Conservation (phyloP, 1,284 basidiomycete species). For the Tilletia horrida region DNA sequence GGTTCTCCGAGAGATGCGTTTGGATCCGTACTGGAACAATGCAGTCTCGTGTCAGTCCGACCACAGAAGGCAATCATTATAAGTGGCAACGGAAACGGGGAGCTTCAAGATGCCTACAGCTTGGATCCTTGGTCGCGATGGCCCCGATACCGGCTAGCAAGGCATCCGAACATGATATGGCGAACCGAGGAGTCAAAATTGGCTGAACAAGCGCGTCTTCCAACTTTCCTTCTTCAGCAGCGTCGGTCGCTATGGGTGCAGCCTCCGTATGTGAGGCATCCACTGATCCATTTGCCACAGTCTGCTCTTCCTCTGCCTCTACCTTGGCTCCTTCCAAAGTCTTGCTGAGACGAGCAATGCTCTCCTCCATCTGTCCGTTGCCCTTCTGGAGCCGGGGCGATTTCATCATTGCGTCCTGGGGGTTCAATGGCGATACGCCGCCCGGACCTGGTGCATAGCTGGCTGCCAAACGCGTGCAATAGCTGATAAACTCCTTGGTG, state of each 20-base stretch:
- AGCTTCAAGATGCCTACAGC: constrained; percentile 1
- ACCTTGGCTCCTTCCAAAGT: constrained; percentile 34
- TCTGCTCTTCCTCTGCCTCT: constrained; percentile 30
- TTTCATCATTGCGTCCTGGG: not conserved
- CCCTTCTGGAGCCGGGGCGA: not conserved
- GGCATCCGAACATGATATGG: constrained; percentile 79
- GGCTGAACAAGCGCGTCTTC: constrained; percentile 68
- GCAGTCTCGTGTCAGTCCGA: not conserved
- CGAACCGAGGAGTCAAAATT: constrained; percentile 89
- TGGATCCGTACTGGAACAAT: constrained; percentile 68
- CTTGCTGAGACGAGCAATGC: constrained; percentile 39
- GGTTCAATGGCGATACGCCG: not conserved
- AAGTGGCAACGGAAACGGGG: not conserved
- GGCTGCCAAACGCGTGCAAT: constrained; percentile 21
- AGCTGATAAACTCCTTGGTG: constrained; percentile 46
- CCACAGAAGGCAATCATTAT: not conserved
- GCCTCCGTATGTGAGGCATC: not conserved
- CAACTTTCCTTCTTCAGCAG: constrained; percentile 15
- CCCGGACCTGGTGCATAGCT: constrained; percentile 6
- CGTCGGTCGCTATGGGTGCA: not conserved
- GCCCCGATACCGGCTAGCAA: constrained; percentile 68
- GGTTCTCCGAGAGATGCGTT: constrained; percentile 89
- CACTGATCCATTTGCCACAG: not conserved
- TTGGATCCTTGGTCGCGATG: constrained; percentile 56
- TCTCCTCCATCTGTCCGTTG: constrained; percentile 37